Conservation (phyloP, 768 basidiomycete species). For the Kwoniella shandongensis region DNA sequence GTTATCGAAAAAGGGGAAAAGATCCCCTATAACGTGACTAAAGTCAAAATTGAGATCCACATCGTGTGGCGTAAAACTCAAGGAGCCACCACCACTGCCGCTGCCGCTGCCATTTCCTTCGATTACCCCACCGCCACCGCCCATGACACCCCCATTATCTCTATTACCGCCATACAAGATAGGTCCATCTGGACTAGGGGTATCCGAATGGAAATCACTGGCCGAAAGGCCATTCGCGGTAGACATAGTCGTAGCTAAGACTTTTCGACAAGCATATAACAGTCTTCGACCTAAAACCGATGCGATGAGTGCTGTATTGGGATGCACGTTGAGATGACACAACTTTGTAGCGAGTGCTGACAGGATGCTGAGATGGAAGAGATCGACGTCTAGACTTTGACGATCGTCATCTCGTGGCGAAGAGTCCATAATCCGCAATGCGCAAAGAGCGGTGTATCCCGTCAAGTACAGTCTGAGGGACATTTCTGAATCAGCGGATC, state of each 20-base stretch:
- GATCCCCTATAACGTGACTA: constrained; percentile 2
- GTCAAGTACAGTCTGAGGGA: constrained; percentile 6
- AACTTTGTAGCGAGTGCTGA: constrained; percentile 8
- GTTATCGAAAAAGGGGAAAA: constrained; percentile 9
- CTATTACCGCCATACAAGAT: not conserved
- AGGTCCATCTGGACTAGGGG: not conserved
- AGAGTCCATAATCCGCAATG: constrained; percentile 12
- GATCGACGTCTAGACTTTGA: constrained; percentile 10
- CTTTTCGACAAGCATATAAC: constrained; percentile 11
- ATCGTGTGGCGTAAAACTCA: constrained; percentile 8
- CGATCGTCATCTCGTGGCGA: constrained; percentile 4
- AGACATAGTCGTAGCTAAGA: not conserved
- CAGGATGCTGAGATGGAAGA: constrained; percentile 16
- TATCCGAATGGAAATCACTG: not conserved
- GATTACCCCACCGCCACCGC: not conserved
- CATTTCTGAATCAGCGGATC: not conserved
- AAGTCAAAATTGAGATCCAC: constrained; percentile 4
- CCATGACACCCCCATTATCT: not conserved
- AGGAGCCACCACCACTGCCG: no score
- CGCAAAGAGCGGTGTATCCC: constrained; percentile 14
- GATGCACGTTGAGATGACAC: constrained; percentile 14
- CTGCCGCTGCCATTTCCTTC: not conserved
- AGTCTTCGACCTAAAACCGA: constrained; percentile 14
- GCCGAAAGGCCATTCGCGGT: not conserved
- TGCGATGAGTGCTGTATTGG: constrained; percentile 11